These are phyloP conservation scores for Colletotrichum magnum DNA, from an alignment of 2,329 filamentous ascomycete species.

Conservation along the genomic window DNA sequence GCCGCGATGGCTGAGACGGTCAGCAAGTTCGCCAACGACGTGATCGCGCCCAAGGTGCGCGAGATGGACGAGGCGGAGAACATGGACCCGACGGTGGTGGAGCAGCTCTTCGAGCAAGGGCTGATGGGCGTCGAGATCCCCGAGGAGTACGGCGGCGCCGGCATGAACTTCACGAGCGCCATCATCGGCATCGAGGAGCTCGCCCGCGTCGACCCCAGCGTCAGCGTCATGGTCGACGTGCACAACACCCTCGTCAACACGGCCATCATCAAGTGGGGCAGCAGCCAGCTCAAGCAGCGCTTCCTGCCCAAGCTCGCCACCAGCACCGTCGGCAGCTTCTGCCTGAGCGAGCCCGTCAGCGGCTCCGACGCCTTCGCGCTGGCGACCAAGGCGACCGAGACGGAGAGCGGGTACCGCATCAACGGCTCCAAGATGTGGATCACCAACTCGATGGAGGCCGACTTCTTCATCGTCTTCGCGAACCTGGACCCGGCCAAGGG, in stretches of 20 bases:
- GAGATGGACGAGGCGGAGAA: conserved; percentile 98
- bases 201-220: conserved; percentile 92
- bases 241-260: conserved; percentile 99
- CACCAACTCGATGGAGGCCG: conserved; percentile 94
- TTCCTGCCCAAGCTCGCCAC: conserved; percentile 94
- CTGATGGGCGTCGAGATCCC: conserved; percentile 98
- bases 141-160: conserved; percentile 95
- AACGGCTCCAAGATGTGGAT: conserved; percentile 99
- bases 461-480: conserved; percentile 97
- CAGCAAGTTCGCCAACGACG: conserved; percentile 89
- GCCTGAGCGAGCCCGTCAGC: conserved; percentile 90
- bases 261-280: conserved; percentile 88
- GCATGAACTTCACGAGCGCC: conserved; percentile 98
- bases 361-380: conserved; percentile 97
- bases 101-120: conserved; percentile 96
- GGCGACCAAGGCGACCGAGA: conserved; percentile 90
- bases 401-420: conserved; percentile 86
- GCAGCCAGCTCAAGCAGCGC: conserved; percentile 81
- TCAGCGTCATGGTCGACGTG: conserved; percentile 95
- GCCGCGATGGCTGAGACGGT: conserved; percentile 90
- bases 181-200: conserved; percentile 98
- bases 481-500: conserved; percentile 93
- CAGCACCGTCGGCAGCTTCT: conserved; percentile 91
- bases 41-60: conserved; percentile 90
- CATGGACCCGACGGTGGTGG: conserved; percentile 91